Base-by-base conservation (phyloP, 2,329 filamentous ascomycete genomes). In the Passalora sequoiae region DNA sequence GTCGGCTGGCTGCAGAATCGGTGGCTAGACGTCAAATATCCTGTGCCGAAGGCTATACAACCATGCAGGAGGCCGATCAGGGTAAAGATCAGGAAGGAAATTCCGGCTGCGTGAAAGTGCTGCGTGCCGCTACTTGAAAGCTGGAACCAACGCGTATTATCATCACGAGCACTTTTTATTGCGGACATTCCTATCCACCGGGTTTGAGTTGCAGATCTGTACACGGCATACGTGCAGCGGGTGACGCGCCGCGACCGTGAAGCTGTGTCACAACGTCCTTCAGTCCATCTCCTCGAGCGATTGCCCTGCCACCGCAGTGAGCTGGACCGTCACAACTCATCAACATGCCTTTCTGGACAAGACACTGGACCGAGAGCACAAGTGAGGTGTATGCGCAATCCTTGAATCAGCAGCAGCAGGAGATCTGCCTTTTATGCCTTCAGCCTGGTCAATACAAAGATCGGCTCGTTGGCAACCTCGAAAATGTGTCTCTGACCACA, bases 31-130 rank as follows among this genome's bases (percentile, higher is more conserved):
- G n/a, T 43, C 8, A 56, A 46, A n/a, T 49, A 55, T 40, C 59
- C 60, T 1, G 27, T 61, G 4, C 47, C 47, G 12, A 24, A 40
- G 7, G 27, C 44, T n/a, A 57, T 62, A 4, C 28, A 32, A 17
- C 55, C 57, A 36, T 62, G 61, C 37, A 47, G 20, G 24, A 40
- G 58, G 37, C 54, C 56, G 8, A 48, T 60, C 33, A 51, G 59
- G 17, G 35, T 51, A 16, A 55, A 50, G 43, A 49, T 52, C 9
- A 52, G 43, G 44, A 56, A 47, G 38, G 30, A 46, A 13, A 51
- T 49, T 31, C 22, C 33, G 22, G 40, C 46, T 33, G 21, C 10
- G 12, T 43, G 38, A 49, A 27, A 6, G 12, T 27, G 6, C 24
- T 12, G 12, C 12, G 12, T 6, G 24, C 6, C n/a, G 25, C 6